Base-by-base conservation (phyloP, 306 rosid genomes). In the Begonia loranthoides region DNA sequence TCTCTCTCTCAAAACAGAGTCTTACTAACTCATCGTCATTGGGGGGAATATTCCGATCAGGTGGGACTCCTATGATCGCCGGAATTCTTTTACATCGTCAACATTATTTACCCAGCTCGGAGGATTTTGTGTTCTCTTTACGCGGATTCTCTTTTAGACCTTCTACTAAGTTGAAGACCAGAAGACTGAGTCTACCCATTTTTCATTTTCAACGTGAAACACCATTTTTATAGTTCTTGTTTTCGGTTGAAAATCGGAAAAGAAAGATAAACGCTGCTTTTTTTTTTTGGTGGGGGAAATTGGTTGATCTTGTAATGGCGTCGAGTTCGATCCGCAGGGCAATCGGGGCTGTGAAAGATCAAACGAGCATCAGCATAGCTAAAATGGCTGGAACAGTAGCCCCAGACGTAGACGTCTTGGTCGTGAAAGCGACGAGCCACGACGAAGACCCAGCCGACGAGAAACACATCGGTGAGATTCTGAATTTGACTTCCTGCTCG, bases 301-400 rank as follows among this genome's bases (percentile, higher is more conserved):
- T 28, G 36, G 36, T 28, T 28, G 36, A 28, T 28, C 36, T 40
- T 14, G 33, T 58, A 58, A 86, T 84, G 95, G 80, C 88, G 3
- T 73, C 79, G 11, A 79, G 82, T 73, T 72, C 97, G 14, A 81
- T 88, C 61, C 87, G 95, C 12, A 88, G 81, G 72, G 97, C 93
- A 11, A 81, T 88, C 50, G 95, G 95, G 1, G 93, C 78, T 0
- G 85, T 88, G 58, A 88, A 88, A 69, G 97, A 88, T 53, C 94
- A 88, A 53, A 81, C 97, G 3, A 84, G 93, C 71, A 88, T 88
- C 44, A 73, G 93, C 77, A 72, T 88, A 43, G 97, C 97, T 4
- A 88, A 88, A 49, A 87, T 88, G 0, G 88, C 89, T 6, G 95
- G 95, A 0, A 84, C 71, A 57, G 61, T 79, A 62, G 84, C 95